Base-by-base conservation (phyloP, 2,329 filamentous ascomycete species). In the Scolecobasidium constrictum region DNA sequence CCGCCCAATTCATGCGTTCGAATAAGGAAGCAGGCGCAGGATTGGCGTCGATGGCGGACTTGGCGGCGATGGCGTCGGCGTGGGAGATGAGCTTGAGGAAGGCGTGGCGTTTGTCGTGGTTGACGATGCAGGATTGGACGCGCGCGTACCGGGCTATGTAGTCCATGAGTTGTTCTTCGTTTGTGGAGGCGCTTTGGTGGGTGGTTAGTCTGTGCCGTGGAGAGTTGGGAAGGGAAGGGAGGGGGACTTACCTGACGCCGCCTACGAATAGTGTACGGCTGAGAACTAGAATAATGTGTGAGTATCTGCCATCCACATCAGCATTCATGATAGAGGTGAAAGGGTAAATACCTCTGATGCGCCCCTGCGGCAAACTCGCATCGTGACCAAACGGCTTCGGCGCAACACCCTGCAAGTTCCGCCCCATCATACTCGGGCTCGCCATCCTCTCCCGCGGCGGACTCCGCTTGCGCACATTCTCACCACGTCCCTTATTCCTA, bases 1-100 rank as follows among this genome's bases (percentile, higher is more conserved):
- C 92, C 50, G 92, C 92, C 92, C 92, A 98, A 50, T 92, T 81
- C 33, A 90, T 96, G n/a, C n/a, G n/a, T n/a, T n/a, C n/a, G n/a
- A n/a, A n/a, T n/a, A n/a, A n/a, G n/a, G n/a, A n/a, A n/a, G n/a
- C 82, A 4, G 81, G 72, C 46, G 79, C 75, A 49, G 83, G 78
- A 47, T 78, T 77, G 41, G 78, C 79, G 60, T 95, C 88, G 79
- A 96, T 94, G 40, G 80, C 85, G 28, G 83, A 77, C 59, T 93
- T 93, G 40, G 92, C 92, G 48, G 62, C 69, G 46, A 94, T 74
- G 12, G 92, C 90, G 61, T 94, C 86, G 48, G 78, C 73, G 28
- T 93, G 86, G 49, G 78, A 92, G 51, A 92, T 76, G 92, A 98
- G 98, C 67, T 98, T 98, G 56, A 98, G 90, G 60, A 98, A 98